A percentile compares a stretch with the other conserved stretches of the same genome.
These are phyloP conservation scores for Castanospermum australe DNA, from an alignment of 306 rosid genomes.

Conservation along the genomic window DNA sequence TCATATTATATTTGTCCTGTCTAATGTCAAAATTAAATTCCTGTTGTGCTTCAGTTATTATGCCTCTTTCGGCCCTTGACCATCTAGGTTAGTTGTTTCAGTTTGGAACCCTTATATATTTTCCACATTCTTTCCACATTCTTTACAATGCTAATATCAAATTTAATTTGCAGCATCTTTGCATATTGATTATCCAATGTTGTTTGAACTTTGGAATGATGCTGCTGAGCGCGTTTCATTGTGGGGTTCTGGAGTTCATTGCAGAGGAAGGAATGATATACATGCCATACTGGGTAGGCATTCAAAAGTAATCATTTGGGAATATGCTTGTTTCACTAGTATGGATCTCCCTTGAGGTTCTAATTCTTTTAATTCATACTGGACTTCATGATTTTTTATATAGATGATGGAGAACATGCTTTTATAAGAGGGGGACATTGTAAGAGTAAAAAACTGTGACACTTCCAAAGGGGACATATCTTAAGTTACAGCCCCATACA, in stretches of 20 bases:
- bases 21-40: not conserved
- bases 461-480: slow-evolving; percentile 71
- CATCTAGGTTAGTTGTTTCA: slow-evolving; percentile 57
- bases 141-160: no score
- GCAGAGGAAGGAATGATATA: slow-evolving; percentile 71
- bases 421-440: slow-evolving; percentile 64
- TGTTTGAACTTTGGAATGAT: no score
- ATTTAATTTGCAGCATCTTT: slow-evolving; percentile 46
- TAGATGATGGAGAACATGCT: slow-evolving; percentile 84
- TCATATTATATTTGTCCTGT: not conserved
- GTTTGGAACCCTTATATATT: not conserved
- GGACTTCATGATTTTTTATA: not conserved
- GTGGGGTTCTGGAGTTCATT: no score
- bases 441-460: slow-evolving; percentile 56
- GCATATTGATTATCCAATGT: slow-evolving; percentile 68
- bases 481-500: slow-evolving; percentile 72
- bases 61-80: slow-evolving; percentile 78
- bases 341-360: not conserved
- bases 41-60: slow-evolving; percentile 47
- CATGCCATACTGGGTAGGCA: slow-evolving; percentile 69
- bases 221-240: slow-evolving; percentile 49
- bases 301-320: not conserved
- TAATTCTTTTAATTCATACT: not conserved
- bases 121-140: not conserved
- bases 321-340: not conserved